Evolutionary conservation across 306 rosid species (phyloP).

Genomic region (Comarum palustre): DNA sequence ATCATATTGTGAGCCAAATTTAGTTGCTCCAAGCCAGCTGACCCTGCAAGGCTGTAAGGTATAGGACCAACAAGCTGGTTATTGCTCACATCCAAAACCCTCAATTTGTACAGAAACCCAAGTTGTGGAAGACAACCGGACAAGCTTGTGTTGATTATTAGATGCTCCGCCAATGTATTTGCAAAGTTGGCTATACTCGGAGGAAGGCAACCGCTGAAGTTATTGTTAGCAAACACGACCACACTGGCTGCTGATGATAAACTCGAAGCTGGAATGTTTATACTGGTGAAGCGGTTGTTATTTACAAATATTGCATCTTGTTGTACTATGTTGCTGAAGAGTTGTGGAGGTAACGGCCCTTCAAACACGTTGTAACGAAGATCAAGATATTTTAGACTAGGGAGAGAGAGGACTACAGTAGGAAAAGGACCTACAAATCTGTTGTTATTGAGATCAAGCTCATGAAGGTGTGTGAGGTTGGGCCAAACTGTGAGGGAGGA

Average conservation of each 20-base stretch:
- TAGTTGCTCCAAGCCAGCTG: slow-evolving; percentile 69
- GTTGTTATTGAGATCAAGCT: slow-evolving; percentile 83
- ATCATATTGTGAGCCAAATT: slow-evolving; percentile 67
- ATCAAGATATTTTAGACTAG: slow-evolving; percentile 54
- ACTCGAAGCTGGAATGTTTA: slow-evolving; percentile 38
- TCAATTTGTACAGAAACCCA: slow-evolving; percentile 78
- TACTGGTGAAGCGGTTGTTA: slow-evolving; percentile 58
- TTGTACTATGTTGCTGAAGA: slow-evolving; percentile 42
- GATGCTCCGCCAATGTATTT: slow-evolving; percentile 63
- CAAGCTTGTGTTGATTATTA: slow-evolving; percentile 58
- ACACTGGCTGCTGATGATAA: slow-evolving; percentile 45
- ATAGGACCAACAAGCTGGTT: slow-evolving; percentile 67
- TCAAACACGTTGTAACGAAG: slow-evolving; percentile 80
- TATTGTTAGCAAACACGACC: slow-evolving; percentile 79
- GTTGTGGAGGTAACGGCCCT: slow-evolving; percentile 69
- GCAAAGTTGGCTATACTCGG: slow-evolving; percentile 59
- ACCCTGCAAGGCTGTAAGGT: slow-evolving; percentile 79
- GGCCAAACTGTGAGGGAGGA: slow-evolving; percentile 51
- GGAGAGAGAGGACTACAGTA: slow-evolving; percentile 59
- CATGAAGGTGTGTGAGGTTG: slow-evolving; percentile 61
- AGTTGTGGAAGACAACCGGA: slow-evolving; percentile 85
- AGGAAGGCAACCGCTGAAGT: slow-evolving; percentile 67
- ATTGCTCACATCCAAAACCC: slow-evolving; percentile 69
- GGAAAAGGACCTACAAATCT: slow-evolving; percentile 89
- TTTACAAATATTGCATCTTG: slow-evolving; percentile 74